Conservation (phyloP, 495 filamentous ascomycete species). For the Aspergillus carlsbadensis region DNA sequence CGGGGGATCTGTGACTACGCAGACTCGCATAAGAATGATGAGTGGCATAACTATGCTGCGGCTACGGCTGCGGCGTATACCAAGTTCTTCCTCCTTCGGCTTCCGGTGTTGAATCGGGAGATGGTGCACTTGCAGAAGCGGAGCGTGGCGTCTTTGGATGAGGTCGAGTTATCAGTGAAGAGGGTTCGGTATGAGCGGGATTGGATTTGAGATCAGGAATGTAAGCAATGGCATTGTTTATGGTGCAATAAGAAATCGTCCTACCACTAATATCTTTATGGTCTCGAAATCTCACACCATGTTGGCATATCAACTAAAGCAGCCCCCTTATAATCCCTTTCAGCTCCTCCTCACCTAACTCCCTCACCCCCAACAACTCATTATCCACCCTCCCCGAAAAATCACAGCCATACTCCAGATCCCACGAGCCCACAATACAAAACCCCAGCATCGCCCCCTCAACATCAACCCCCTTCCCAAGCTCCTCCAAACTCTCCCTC, state of each 20-base stretch:
- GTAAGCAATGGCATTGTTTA: no score
- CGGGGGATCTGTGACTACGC: no score
- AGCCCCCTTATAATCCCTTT: not conserved
- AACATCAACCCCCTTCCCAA: not conserved
- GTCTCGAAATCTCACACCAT: no score
- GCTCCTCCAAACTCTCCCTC: not conserved
- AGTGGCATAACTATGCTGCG: conserved; percentile 34
- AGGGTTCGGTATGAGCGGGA: no score
- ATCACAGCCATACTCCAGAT: not conserved
- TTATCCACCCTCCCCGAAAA: not conserved
- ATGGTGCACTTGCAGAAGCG: no score
- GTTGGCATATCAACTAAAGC: no score
- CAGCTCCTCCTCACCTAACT: not conserved
- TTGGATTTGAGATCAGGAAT: no score
- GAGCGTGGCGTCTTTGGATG: no score
- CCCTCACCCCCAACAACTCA: not conserved
- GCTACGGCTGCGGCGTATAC: conserved; percentile 26
- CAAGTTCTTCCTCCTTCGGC: not conserved
- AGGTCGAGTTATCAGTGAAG: no score
- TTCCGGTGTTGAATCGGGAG: no score
- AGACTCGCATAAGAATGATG: conserved; percentile 32
- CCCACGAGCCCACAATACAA: not conserved
- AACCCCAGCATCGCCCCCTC: not conserved
- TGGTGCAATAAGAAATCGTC: no score
- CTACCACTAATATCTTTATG: no score